Evolutionary conservation across 163 green algal genomes (phyloP).

Genomic region (Volvox carteri): DNA sequence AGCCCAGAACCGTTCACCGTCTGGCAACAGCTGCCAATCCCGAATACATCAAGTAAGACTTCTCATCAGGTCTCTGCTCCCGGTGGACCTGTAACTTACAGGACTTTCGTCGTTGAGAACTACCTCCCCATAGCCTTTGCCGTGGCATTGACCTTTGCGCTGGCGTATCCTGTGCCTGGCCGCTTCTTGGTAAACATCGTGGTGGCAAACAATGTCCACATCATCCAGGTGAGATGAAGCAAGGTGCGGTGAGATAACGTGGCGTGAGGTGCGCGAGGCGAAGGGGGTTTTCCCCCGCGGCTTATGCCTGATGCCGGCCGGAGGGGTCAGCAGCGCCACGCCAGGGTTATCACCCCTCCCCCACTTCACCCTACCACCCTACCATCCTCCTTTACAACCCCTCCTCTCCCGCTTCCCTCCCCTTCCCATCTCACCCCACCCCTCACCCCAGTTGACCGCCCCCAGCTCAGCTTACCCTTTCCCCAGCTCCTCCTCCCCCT

Average conservation of each 20-base stretch:
- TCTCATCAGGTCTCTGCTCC: background rate
- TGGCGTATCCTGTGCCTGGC: constrained; percentile 52
- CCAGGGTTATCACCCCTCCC: no score
- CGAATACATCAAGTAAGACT: background rate
- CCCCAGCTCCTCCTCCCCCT: background rate
- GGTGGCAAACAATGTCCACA: constrained; percentile 53
- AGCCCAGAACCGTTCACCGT: background rate
- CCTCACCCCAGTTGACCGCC: background rate
- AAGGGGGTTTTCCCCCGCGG: no score
- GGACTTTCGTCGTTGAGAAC: constrained; percentile 41
- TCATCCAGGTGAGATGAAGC: constrained; percentile 61
- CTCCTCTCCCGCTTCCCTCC: no score
- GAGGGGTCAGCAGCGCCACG: no score
- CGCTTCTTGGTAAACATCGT: constrained; percentile 40
- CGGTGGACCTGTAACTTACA: background rate
- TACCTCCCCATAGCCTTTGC: constrained; percentile 47
- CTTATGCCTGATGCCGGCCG: no score
- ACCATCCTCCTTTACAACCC: no score
- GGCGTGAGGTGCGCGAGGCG: no score
- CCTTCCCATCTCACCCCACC: no score
- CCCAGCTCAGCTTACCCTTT: background rate
- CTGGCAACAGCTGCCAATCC: background rate
- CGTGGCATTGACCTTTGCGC: constrained; percentile 50
- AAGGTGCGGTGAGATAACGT: no score
- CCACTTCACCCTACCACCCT: no score